phyloP scores from a whole-genome alignment of 176 grass and related monocot genomes.

The Miscanthus lutarioriparius region DNA sequence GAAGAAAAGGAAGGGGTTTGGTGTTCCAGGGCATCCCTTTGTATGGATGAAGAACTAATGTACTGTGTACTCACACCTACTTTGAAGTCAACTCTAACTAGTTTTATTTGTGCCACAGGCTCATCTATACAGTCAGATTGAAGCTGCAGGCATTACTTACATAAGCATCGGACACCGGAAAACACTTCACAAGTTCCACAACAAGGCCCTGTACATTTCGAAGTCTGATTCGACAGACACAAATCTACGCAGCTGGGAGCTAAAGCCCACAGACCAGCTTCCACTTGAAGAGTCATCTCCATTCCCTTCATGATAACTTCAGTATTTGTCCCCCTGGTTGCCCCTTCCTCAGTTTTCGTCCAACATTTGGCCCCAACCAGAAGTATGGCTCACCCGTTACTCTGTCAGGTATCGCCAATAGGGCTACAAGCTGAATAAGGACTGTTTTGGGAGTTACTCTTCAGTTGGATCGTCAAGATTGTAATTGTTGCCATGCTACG shows the following conservation, averaged over 20 bases:
- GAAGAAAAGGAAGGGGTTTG: background rate
- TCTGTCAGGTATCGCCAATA: background rate
- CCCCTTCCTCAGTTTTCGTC: background rate
- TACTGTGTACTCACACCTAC: background rate
- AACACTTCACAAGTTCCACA: constrained; percentile 87
- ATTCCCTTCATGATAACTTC: constrained; percentile 29
- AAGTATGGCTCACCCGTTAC: constrained; percentile 1
- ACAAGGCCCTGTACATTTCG: constrained; percentile 66
- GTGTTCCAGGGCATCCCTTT: background rate
- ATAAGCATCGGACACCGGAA: constrained; percentile 86
- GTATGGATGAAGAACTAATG: too few relatives aligned
- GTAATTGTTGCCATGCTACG: constrained; percentile 4
- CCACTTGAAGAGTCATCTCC: constrained; percentile 51
- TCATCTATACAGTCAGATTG: constrained; percentile 88
- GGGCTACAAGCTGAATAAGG: constrained; percentile 10
- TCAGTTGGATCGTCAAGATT: background rate
- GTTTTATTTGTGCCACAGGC: constrained; percentile 37
- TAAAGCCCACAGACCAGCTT: constrained; percentile 45
- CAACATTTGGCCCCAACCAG: background rate
- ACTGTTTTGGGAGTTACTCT: background rate
- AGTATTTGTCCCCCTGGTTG: background rate
- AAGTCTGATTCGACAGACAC: constrained; percentile 44
- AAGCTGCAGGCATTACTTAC: constrained; percentile 90
- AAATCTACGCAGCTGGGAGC: constrained; percentile 53
- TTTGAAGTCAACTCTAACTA: constrained; percentile 13